Evolutionary conservation across 2,329 filamentous ascomycete species (phyloP), one percentile per base, ranked within the genome.

Genomic region (Cryphonectria japonica): DNA sequence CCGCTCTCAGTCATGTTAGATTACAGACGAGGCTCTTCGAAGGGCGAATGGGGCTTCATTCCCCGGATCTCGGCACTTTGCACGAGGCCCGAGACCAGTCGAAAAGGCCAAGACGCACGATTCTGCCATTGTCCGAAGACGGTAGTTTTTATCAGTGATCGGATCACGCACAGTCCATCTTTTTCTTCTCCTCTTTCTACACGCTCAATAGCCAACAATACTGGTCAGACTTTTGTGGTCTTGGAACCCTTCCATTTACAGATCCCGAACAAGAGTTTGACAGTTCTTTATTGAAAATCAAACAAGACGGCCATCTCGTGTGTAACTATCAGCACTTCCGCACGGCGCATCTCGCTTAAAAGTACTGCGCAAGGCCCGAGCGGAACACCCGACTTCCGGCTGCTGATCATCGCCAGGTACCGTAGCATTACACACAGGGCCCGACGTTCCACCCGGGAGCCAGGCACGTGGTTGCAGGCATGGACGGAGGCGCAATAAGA

Each of bases 31-130:
- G 29, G 26, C 46, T 50, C 46, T 59, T 59, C 54, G 26, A 59
- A 19, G 54, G 54, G 37, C 37, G 16, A 29, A 26, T 29, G 13
- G 54, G 26, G 19, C 54, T 59, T 59, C n/a, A 37, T 37, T 13
- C 29, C 4, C 54, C 29, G 54, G 54, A 59, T 59, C 54, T 59
- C 54, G 54, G 54, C 54, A 32, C 54, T 59, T 57, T 32, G 54
- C 26, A 59, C 26, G 16, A 34, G 54, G 26, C 29, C 54, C 54
- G 54, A 59, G 32, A 4, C 54, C 54, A 59, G 26, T 59, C 14
- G 5, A 19, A 29, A 34, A 9, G 16, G 54, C 29, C 54, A 59
- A 32, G 54, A 29, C 54, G 54, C 29, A 29, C 29, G 46, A n/a
- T 59, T 59, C 26, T 59, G 54, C 54, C n/a, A 29, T 57, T 57